These are phyloP conservation scores for Arachis stenosperma DNA, from an alignment of 306 rosid genomes.

Conservation along the genomic window DNA sequence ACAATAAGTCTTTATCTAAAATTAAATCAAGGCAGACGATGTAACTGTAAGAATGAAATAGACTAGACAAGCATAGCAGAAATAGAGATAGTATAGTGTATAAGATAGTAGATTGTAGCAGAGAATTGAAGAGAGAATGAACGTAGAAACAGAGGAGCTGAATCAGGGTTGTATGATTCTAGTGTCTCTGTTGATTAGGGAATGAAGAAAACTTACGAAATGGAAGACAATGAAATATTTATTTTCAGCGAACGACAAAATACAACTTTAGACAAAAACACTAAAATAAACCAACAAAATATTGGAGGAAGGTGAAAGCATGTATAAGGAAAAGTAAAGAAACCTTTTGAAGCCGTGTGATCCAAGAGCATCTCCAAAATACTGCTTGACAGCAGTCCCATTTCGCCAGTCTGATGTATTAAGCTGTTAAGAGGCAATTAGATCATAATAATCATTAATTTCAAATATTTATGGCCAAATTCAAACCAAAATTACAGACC, in stretches of 20 bases:
- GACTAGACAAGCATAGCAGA: no score
- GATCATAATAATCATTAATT: slow-evolving; percentile 29
- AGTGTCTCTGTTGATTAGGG: no score
- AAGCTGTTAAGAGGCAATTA: slow-evolving; percentile 54
- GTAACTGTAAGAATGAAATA: not conserved
- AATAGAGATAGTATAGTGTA: no score
- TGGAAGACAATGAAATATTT: not conserved
- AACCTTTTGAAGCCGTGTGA: slow-evolving; percentile 67
- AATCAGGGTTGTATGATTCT: no score
- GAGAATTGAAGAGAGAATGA: no score
- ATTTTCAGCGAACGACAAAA: slow-evolving; percentile 3
- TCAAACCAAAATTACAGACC: not conserved
- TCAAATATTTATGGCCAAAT: slow-evolving; percentile 17
- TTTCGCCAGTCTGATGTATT: slow-evolving; percentile 78
- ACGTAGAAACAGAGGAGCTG: no score
- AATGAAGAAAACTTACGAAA: no score
- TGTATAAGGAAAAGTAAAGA: slow-evolving; percentile 27
- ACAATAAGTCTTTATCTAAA: slow-evolving; percentile 13
- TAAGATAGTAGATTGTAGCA: no score
- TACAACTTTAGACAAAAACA: slow-evolving; percentile 23
- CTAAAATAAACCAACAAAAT: slow-evolving; percentile 29
- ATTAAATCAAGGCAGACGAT: slow-evolving; percentile 24
- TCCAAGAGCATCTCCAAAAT: slow-evolving; percentile 71
- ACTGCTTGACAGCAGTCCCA: slow-evolving; percentile 70
- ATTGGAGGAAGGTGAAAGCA: slow-evolving; percentile 23